Evolutionary conservation across 2,329 filamentous ascomycete species (phyloP).

Genomic region (Claviceps sp.): DNA sequence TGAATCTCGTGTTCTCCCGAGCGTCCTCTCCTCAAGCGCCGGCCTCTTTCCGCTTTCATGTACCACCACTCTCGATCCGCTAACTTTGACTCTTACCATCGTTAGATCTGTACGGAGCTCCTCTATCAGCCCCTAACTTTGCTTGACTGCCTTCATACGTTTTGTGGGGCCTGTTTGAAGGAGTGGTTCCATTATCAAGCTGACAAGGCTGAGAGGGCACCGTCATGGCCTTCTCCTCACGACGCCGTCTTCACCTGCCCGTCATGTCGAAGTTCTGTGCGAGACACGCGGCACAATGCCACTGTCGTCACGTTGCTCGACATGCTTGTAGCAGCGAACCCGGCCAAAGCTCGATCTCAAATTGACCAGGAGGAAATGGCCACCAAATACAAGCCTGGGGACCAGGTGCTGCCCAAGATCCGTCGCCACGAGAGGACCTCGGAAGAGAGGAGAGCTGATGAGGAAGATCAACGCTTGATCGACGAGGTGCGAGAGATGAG

Average conservation of each 20-base stretch:
- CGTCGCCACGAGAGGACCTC: constrained; percentile 35
- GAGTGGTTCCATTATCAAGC: constrained; percentile 89
- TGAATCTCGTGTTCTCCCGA: not conserved
- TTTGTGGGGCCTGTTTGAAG: constrained; percentile 88
- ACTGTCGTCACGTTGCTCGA: constrained; percentile 81
- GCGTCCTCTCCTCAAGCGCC: constrained; percentile 13
- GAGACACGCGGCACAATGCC: constrained; percentile 80
- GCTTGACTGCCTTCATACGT: constrained; percentile 89
- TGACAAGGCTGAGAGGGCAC: constrained; percentile 37
- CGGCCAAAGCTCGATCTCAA: constrained; percentile 53
- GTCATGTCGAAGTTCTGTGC: constrained; percentile 75
- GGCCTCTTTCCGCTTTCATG: not conserved
- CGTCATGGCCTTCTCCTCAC: constrained; percentile 34
- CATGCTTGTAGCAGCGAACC: constrained; percentile 72
- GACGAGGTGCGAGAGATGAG: constrained; percentile 63
- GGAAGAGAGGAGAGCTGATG: constrained; percentile 41
- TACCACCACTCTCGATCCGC: not conserved
- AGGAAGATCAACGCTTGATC: constrained; percentile 55
- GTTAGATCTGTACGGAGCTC: constrained; percentile 88
- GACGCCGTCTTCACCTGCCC: constrained; percentile 67
- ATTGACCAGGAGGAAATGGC: constrained; percentile 67
- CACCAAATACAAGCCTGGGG: constrained; percentile 65
- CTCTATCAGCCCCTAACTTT: constrained; percentile 83
- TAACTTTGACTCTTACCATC: not conserved
- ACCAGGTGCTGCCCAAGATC: constrained; percentile 60